These are phyloP conservation scores for Sphagnum contortum DNA, from an alignment of 225 moss, liverwort and hornwort species.

Conservation along the genomic window DNA sequence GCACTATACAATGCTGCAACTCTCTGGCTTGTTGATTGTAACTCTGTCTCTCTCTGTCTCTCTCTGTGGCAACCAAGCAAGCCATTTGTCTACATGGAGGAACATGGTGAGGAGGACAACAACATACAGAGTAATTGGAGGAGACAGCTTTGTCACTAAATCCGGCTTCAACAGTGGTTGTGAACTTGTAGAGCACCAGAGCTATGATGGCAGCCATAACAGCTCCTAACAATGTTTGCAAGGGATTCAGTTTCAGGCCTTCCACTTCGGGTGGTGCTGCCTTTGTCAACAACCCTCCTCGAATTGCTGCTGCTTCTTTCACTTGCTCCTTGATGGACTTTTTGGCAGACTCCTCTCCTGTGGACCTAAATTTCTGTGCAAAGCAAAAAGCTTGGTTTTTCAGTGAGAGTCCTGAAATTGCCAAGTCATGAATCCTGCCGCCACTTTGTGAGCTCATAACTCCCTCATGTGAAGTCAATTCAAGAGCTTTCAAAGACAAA, in stretches of 20 bases:
- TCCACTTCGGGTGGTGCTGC: constrained; percentile 38
- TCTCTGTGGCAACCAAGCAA: not conserved
- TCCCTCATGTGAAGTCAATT: too few species aligned
- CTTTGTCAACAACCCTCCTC: constrained; percentile 29
- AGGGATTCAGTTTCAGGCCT: constrained; percentile 36
- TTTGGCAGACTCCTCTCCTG: constrained; percentile 26
- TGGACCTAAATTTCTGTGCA: constrained; percentile 61
- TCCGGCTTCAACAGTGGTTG: constrained; percentile 51
- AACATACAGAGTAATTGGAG: constrained; percentile 59
- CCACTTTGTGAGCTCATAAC: too few species aligned
- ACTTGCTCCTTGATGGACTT: constrained; percentile 27
- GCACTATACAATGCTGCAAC: not conserved
- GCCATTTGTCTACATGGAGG: not conserved
- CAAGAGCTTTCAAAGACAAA: too few species aligned
- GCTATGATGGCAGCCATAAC: constrained; percentile 66
- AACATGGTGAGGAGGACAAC: not conserved
- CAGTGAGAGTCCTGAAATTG: too few species aligned
- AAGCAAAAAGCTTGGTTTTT: too few species aligned
- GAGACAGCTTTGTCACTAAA: constrained; percentile 68
- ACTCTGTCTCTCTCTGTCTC: not conserved
- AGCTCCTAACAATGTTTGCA: constrained; percentile 63
- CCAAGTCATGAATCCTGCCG: too few species aligned
- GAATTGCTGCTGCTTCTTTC: constrained; percentile 44
- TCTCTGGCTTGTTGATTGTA: too few species aligned
- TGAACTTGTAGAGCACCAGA: constrained; percentile 62